These are phyloP conservation scores for Phoma sp. DNA, from an alignment of 2,329 filamentous ascomycete species.

Conservation along the genomic window DNA sequence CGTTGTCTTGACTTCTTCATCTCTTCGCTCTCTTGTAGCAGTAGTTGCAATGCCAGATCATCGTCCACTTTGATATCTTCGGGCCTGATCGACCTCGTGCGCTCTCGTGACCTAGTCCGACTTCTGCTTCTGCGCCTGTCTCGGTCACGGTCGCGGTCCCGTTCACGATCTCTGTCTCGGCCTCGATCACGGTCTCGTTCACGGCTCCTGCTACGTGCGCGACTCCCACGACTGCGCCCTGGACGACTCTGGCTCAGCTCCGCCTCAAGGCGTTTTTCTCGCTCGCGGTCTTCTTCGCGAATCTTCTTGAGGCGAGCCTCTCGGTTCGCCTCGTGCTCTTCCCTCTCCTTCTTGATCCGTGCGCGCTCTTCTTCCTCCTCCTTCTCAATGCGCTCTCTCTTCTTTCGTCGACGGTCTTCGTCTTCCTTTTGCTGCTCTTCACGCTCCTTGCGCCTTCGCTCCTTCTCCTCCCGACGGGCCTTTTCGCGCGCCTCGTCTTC, in stretches of 20 bases:
- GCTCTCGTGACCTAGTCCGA: slow-evolving; percentile 32
- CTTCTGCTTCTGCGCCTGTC: slow-evolving; percentile 31
- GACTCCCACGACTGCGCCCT: slow-evolving; percentile 38
- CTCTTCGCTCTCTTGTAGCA: slow-evolving; percentile 47
- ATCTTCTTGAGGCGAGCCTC: slow-evolving; percentile 51
- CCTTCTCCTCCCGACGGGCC: slow-evolving; percentile 55
- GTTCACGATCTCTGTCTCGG: slow-evolving; percentile 40
- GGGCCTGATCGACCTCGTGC: slow-evolving; percentile 30
- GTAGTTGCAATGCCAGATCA: slow-evolving; percentile 42
- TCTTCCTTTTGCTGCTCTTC: slow-evolving; percentile 41
- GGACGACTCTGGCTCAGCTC: slow-evolving; percentile 61
- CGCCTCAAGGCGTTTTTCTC: slow-evolving; percentile 49
- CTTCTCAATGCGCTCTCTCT: slow-evolving; percentile 39
- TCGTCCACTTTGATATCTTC: slow-evolving; percentile 50
- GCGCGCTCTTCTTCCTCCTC: slow-evolving; percentile 59
- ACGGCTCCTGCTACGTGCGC: slow-evolving; percentile 37
- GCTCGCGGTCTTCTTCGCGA: slow-evolving; percentile 43
- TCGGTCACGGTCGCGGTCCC: slow-evolving; percentile 32
- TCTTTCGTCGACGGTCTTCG: slow-evolving; percentile 40
- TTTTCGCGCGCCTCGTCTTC: slow-evolving; percentile 54
- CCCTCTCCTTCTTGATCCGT: slow-evolving; percentile 54
- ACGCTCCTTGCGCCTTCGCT: slow-evolving; percentile 44
- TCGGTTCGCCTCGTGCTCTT: slow-evolving; percentile 52
- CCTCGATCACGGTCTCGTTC: slow-evolving; percentile 30
- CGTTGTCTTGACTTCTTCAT: slow-evolving; percentile 47